These are phyloP conservation scores for Hypoxylon trugodes DNA, from an alignment of 495 filamentous ascomycete genomes.

Conservation along the genomic window DNA sequence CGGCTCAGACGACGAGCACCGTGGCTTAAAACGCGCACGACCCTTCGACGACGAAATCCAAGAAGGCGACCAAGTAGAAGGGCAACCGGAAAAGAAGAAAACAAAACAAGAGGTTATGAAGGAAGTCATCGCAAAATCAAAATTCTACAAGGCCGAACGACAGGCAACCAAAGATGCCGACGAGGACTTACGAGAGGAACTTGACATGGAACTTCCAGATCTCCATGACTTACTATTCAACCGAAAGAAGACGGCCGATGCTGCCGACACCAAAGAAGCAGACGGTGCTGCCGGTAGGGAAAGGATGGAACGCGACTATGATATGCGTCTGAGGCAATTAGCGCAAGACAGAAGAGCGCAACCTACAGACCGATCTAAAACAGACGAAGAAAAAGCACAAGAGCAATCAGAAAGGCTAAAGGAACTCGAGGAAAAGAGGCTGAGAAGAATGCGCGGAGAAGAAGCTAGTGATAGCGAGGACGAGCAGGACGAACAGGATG, in stretches of 20 bases:
- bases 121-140: conserved; percentile 97
- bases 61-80: conserved; percentile 57
- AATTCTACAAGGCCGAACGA: conserved; percentile 89
- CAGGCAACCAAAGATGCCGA: conserved; percentile 94
- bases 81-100: conserved; percentile 82
- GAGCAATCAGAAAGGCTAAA: conserved; percentile 78
- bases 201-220: conserved; percentile 76
- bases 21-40: conserved; percentile 67
- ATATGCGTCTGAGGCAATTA: conserved; percentile 80
- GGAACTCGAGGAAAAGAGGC: conserved; percentile 79
- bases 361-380: conserved; percentile 88
- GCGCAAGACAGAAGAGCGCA: conserved; percentile 81
- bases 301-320: conserved; percentile 77
- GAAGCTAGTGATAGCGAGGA: conserved; percentile 56
- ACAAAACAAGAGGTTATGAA: conserved; percentile 95
- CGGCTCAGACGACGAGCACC: conserved; percentile 54
- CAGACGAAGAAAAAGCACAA: conserved; percentile 83
- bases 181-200: conserved; percentile 82
- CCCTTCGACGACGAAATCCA: conserved; percentile 53
- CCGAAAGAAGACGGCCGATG: conserved; percentile 36
- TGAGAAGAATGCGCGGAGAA: conserved; percentile 78
- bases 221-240: conserved; percentile 73
- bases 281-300: conserved; percentile 67
- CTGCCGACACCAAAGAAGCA: conserved; percentile 58
- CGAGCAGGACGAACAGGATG: conserved; percentile 51